Percentiles rank a stretch among this genome's conserved stretches.
Evolutionary conservation across 2,329 filamentous ascomycete species (phyloP).

Genomic region (Nemania abortiva): DNA sequence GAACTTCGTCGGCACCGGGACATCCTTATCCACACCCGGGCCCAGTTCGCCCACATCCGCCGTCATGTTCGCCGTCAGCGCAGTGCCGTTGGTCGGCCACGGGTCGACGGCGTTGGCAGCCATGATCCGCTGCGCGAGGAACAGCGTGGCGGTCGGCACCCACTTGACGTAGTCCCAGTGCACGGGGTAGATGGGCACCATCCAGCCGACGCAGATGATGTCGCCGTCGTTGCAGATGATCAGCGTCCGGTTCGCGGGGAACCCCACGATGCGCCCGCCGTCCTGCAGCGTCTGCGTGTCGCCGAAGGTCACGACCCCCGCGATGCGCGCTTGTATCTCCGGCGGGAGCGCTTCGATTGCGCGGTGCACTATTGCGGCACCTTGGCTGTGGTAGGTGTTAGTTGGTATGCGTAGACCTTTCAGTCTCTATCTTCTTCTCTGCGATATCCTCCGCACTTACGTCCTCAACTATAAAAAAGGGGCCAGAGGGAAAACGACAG

Average conservation of each 20-base stretch:
- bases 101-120: conserved; percentile 38
- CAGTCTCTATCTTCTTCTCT: too few species aligned
- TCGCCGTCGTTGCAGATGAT: conserved; percentile 58
- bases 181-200: conserved; percentile 51
- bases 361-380: conserved; percentile 56
- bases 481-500: background rate
- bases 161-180: conserved; percentile 55
- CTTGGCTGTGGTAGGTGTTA: conserved; percentile 46
- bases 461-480: background rate
- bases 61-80: conserved; percentile 36
- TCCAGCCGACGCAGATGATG: conserved; percentile 53
- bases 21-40: background rate
- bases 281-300: conserved; percentile 54
- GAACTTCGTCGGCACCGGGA: conserved; percentile 26
- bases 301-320: conserved; percentile 55
- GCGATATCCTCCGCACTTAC: too few species aligned
- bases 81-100: conserved; percentile 42
- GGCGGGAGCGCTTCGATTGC: conserved; percentile 51
- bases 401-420: background rate
- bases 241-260: conserved; percentile 53
- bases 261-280: conserved; percentile 53
- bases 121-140: conserved; percentile 46
- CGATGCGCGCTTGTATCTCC: conserved; percentile 48
- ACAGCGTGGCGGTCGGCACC: conserved; percentile 50
- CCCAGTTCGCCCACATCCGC: conserved; percentile 23